Base-by-base conservation (phyloP, 345 rosid species). In the Salix koriyanagi region DNA sequence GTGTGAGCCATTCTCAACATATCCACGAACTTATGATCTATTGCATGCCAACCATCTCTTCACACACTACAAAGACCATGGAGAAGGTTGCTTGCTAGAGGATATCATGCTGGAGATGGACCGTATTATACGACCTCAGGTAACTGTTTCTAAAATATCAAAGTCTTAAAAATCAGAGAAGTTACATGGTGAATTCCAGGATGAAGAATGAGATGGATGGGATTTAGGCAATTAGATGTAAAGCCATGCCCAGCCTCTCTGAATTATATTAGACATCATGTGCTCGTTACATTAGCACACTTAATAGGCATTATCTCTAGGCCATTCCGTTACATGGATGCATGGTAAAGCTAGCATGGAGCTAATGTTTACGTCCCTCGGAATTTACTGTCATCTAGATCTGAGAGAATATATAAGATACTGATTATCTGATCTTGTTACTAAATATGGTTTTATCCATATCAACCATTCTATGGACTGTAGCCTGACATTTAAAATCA, bases 1-100 rank as follows among this genome's bases (percentile, higher is more conserved):
- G 97, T 93, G 99, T 80, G 97, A 93, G 80, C 87, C 99, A 46
- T 93, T 96, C 85, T 93, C 99, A 67, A 93, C 98, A 46, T 96
- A 96, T 83, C 97, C 99, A 4, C 95, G 95, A 62, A 87, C 95
- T 2, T 92, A 93, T 13, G 95, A 96, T 86, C 74, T 96, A 82
- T 75, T 96, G 86, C 99, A 93, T 77, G 92, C 92, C 14, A 79
- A 86, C 82, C 83, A 88, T 83, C 84, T 93, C 54, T 86, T 96
- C 77, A 80, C 91, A 74, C 91, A 85, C 64, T 88, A 91, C 75
- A 78, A 85, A 75, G 85, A 81, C 67, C 73, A 54, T 16, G 88
- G 84, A 46, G 89, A 88, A 80, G 89, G 89, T 83, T 92, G 99
- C 84, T 75, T 76, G 73, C 73, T 93, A 72, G 98, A 96, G 85